Conservation (phyloP, 768 basidiomycete genomes). For the Mycena metata region DNA sequence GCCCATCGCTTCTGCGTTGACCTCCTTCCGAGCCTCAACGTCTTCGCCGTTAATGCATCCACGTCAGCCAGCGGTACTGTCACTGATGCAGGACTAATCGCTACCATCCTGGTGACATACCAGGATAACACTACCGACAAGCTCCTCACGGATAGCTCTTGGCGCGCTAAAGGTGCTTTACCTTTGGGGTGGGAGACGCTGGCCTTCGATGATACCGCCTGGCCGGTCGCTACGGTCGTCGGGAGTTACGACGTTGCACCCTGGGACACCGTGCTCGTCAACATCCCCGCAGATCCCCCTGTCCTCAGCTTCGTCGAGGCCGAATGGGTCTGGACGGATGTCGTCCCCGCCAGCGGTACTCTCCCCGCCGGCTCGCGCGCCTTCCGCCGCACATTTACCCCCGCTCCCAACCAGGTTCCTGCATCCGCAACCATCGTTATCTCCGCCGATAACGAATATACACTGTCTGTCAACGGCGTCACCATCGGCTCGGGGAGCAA, state of each 20-base stretch:
- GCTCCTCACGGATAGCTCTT: conserved; percentile 5
- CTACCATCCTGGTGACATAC: conserved; percentile 16
- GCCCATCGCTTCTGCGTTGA: conserved; percentile 13
- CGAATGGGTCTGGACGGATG: no score
- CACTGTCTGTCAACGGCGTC: no score
- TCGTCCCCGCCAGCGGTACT: no score
- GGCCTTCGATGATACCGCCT: background rate
- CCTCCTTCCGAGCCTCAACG: conserved; percentile 16
- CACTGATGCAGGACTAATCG: conserved; percentile 1
- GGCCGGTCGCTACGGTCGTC: no score
- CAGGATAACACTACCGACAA: conserved; percentile 18
- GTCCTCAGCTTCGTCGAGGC: no score
- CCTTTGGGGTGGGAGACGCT: background rate
- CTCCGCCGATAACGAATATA: no score
- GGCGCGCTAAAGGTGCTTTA: background rate
- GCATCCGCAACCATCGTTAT: no score
- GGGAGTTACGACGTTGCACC: no score
- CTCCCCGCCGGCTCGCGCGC: conserved; percentile 16
- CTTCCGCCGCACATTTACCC: background rate
- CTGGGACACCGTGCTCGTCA: no score
- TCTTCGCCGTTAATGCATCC: conserved; percentile 21
- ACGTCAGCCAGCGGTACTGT: background rate
- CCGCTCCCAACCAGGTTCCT: background rate
- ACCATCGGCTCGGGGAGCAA: background rate
- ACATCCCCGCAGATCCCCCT: no score